Evolutionary conservation across 2,329 filamentous ascomycete species (phyloP).

Genomic region (Cryphonectria parasitica): DNA sequence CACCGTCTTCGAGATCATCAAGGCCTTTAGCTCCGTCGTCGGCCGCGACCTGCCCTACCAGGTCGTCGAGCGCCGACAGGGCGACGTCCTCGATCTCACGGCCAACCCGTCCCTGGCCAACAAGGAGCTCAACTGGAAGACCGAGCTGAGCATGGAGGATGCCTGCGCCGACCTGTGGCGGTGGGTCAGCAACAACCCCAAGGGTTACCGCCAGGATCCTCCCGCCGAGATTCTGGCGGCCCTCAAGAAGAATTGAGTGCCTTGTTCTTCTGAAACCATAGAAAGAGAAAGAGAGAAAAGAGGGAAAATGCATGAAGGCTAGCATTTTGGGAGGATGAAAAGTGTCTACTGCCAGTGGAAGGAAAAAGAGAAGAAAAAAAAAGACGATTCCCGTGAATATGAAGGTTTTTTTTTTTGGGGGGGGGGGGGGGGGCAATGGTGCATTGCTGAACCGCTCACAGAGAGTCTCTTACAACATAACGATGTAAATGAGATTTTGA

Average conservation of each 20-base stretch:
- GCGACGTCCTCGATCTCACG: constrained; percentile 93
- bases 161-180: constrained; percentile 94
- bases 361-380: not conserved
- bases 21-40: constrained; percentile 86
- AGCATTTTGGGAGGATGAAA: not conserved
- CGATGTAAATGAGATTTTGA: not conserved
- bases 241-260: constrained; percentile 49
- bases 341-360: not conserved
- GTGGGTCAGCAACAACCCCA: constrained; percentile 96
- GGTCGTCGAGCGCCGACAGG: constrained; percentile 78
- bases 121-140: constrained; percentile 89
- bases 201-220: constrained; percentile 92
- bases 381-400: not conserved
- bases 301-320: not conserved
- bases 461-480: not conserved
- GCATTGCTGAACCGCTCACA: not conserved
- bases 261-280: not conserved
- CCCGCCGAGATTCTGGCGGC: constrained; percentile 77
- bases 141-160: constrained; percentile 85
- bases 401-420: not conserved
- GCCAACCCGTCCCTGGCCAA: constrained; percentile 89
- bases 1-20: constrained; percentile 97
- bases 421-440: not conserved
- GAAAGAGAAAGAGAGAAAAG: not conserved
- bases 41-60: constrained; percentile 86